Evolutionary conservation across 2,329 filamentous ascomycete genomes (phyloP), one percentile per base, ranked within the genome.

Genomic region (Ophiocordyceps camponoti-leonardi): DNA sequence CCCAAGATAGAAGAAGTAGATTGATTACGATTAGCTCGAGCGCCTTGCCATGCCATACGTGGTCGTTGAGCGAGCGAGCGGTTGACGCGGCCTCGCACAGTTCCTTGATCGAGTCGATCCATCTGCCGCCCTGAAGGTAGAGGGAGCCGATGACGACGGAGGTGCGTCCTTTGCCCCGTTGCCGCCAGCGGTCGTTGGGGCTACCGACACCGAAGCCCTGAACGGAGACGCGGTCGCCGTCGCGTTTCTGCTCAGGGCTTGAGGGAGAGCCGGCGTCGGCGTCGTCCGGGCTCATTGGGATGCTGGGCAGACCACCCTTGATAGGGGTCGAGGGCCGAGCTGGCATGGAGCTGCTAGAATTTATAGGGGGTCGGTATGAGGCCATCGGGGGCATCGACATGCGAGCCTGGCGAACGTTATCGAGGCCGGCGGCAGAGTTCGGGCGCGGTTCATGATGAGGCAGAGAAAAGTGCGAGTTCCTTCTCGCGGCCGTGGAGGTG

Each of bases 11-110:
- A 54, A 96, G 75, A 39, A 96, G 58, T 52, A 96, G 72, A 56
- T 83, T 86, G 23, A 94, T 72, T 42, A 92, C 67, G 49, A 94
- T 85, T 26, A 88, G 79, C 58, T 98, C 93, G 19, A 98, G 69
- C 1, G 86, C 88, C 63, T 96, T 96, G 18, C 85, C 92, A 64
- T 95, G 86, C 90, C 92, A 98, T n/a, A 96, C 61, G 61, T 94
- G 86, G 62, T 98, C 92, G 54, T 86, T 88, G 48, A 84, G 75
- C 35, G 78, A 79, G 54, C 86, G 82, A 16, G 86, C 82, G 53
- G 81, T 77, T 11, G 75, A 75, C 2, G 84, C 87, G 45, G 83
- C 86, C 49, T 95, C 90, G 11, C 78, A 70, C 20, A 95, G 73
- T 57, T 94, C 86, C 58, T 78, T 83, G 42, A 96, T 62, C 8